These are phyloP conservation scores for Podila verticillata DNA, from an alignment of 192 early-diverging fungal species.

Conservation along the genomic window DNA sequence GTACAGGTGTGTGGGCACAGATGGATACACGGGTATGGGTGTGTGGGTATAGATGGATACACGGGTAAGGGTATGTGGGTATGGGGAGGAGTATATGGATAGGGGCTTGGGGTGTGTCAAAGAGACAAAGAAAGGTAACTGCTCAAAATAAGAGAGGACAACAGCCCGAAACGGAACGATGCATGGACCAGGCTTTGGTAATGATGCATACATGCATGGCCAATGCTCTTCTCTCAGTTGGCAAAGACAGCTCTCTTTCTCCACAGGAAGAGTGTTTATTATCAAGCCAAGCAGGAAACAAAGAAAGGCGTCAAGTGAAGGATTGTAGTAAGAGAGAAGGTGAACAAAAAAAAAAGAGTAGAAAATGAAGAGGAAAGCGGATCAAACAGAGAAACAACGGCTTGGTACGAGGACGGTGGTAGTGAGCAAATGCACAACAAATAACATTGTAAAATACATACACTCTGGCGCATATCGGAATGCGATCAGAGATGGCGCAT, in stretches of 20 bases:
- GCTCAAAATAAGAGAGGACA: not conserved
- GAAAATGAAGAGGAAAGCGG: not conserved
- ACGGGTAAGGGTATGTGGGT: not conserved
- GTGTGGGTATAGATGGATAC: not conserved
- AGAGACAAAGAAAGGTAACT: not conserved
- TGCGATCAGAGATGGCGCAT: not conserved
- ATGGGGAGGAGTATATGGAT: not conserved
- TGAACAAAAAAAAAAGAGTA: not conserved
- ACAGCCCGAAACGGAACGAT: not conserved
- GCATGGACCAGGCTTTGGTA: not conserved
- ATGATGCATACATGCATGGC: constrained; percentile 1
- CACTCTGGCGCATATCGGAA: constrained; percentile 1
- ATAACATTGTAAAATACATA: not conserved
- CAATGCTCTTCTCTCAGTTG: not conserved
- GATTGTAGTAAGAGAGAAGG: not conserved
- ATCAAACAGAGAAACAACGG: not conserved
- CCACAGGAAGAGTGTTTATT: not conserved
- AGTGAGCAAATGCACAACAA: not conserved
- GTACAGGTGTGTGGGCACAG: not conserved
- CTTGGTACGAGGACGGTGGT: not conserved
- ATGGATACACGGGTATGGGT: not conserved
- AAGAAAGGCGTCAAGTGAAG: not conserved
- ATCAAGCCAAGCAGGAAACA: not conserved
- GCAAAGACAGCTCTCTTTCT: not conserved
- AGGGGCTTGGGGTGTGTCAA: too few relatives aligned